Evolutionary conservation across 2,329 filamentous ascomycete species (phyloP), one percentile per base, ranked within the genome.

Genomic region (Aureobasidium sp.): DNA sequence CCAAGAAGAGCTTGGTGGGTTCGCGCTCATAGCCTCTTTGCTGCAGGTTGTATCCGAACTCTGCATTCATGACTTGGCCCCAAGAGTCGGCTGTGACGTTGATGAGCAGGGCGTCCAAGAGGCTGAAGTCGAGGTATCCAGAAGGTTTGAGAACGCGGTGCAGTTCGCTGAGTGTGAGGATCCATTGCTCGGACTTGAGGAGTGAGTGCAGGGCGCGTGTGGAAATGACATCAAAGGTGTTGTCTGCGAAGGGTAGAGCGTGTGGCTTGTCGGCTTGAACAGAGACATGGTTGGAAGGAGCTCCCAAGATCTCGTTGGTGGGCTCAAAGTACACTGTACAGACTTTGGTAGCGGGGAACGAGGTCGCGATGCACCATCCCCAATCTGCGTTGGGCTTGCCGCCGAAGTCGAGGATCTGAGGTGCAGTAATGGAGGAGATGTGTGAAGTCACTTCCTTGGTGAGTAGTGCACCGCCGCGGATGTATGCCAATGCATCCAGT

Each of bases 81-180:
- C 87, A 80, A 0, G 89, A 86, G 4, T 16, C 54, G 7, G 34
- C 25, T 0, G 92, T 91, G 0, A 91, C 86, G 66, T 91, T 92
- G 64, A 95, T 85, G 67, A 99, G 86, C 70, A 96, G 91, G 1
- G 91, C 89, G 73, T 99, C 94, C 67, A 97, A 84, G 48, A 97
- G 77, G 64, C 85, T 87, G 77, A 94, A 99, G 71, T 99, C 94
- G 63, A 99, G 79, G 73, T 93, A 93, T 36, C 94, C 94, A 55
- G 91, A 91, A 0, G 93, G 92, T 77, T 96, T 96, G 67, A 97
- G 85, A 62, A 95, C 88, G 63, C 94, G 91, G 78, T 90, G 86
- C 73, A 91, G 95, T 77, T 99, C 94, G 58, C 79, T 80, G 9
- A 97, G 81, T 64, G 90, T 94, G 53, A 86, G 81, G 71, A 95